Evolutionary conservation across 306 rosid species (phyloP).

Genomic region (Malus sylvestris): DNA sequence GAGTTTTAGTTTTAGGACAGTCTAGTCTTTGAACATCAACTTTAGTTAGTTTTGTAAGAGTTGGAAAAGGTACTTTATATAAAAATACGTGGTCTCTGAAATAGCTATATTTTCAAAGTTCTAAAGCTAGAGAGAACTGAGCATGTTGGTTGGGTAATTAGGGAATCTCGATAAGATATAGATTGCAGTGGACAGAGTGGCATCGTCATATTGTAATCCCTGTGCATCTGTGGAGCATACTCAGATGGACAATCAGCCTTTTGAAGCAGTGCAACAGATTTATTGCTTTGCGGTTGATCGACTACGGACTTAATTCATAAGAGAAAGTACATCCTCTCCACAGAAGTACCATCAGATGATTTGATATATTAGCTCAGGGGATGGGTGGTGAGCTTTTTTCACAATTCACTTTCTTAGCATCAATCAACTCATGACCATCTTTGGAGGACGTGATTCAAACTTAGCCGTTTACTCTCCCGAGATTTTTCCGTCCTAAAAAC

Average conservation of each 20-base stretch:
- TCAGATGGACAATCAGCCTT: slow-evolving; percentile 25
- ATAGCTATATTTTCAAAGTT: too few species aligned
- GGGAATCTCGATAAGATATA: slow-evolving; percentile 36
- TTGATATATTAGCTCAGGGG: slow-evolving; percentile 26
- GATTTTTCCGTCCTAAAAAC: slow-evolving; percentile 21
- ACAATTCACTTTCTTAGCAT: slow-evolving; percentile 18
- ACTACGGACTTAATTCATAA: neutral
- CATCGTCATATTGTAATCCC: slow-evolving; percentile 22
- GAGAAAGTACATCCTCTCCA: slow-evolving; percentile 8
- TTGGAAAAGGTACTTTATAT: too few species aligned
- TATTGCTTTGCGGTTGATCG: slow-evolving; percentile 20
- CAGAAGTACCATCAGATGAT: slow-evolving; percentile 29
- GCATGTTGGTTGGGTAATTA: slow-evolving; percentile 32
- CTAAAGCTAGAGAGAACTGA: slow-evolving; percentile 21
- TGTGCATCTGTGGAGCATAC: slow-evolving; percentile 36
- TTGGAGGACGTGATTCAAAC: slow-evolving; percentile 30
- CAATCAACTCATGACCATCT: slow-evolving; percentile 24
- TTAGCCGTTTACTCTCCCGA: slow-evolving; percentile 32
- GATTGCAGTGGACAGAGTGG: slow-evolving; percentile 55
- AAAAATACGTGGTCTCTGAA: too few species aligned
- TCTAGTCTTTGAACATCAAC: too few species aligned
- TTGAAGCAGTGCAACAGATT: neutral
- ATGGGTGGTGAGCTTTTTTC: slow-evolving; percentile 30
- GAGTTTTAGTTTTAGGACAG: too few species aligned
- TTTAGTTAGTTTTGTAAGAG: too few species aligned